A percentile compares a stretch with the other conserved stretches of the same genome.
Conservation (phyloP, 208 protist species). For the Balamuthia mandrillaris region DNA sequence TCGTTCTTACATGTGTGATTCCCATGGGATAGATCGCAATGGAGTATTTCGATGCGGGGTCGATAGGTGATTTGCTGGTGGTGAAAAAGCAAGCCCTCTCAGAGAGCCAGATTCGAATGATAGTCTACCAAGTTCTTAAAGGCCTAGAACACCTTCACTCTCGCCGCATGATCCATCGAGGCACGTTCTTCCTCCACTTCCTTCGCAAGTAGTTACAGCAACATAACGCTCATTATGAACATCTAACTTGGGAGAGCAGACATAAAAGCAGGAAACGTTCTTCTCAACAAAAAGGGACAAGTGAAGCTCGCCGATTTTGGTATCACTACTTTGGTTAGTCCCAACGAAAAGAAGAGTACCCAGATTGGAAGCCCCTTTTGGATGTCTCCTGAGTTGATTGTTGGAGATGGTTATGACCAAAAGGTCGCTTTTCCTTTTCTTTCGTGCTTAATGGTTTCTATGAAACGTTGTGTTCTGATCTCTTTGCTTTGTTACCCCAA, state of each 20-base stretch:
- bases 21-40: not conserved
- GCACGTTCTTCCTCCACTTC: not conserved
- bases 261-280: conserved; percentile 5
- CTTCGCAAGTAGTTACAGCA: not conserved
- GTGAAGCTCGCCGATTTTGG: conserved; percentile 42
- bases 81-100: not conserved
- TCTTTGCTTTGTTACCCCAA: not conserved
- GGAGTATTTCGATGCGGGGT: conserved; percentile 34
- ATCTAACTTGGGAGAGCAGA: no score
- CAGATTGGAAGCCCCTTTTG: conserved; percentile 39
- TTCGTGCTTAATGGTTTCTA: not conserved
- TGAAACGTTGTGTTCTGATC: not conserved
- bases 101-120: conserved; percentile 28
- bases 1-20: not conserved
- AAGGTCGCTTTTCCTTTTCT: not conserved
- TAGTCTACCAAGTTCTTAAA: conserved; percentile 2
- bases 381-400: conserved; percentile 38
- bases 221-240: not conserved
- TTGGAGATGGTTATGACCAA: conserved; percentile 23
- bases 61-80: conserved; percentile 4
- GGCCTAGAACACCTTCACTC: conserved; percentile 28
- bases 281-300: conserved; percentile 33
- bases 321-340: not conserved
- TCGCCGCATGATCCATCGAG: conserved; percentile 30
- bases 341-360: conserved; percentile 12